phyloP scores from a whole-genome alignment of 495 filamentous ascomycete species.

The Cercophora scortea region DNA sequence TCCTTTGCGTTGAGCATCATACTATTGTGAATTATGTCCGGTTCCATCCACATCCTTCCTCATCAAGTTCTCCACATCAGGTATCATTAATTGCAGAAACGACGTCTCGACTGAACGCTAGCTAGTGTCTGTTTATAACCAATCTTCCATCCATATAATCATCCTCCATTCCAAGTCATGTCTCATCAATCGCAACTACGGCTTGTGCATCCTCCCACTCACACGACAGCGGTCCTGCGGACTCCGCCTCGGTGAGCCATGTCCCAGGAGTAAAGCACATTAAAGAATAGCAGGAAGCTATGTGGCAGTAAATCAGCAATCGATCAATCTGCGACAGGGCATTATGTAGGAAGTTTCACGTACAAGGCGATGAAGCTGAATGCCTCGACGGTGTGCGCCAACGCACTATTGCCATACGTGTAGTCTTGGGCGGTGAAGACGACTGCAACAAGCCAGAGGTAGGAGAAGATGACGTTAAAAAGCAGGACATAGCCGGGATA shows the following conservation, averaged over 20 bases:
- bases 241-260: constrained; percentile 16
- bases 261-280: constrained; percentile 45
- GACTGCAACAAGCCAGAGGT: constrained; percentile 57
- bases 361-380: constrained; percentile 59
- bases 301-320: constrained; percentile 23
- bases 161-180: not conserved
- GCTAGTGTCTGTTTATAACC: not conserved
- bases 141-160: not conserved
- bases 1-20: no score
- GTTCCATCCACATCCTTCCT: no score
- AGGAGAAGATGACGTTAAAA: constrained; percentile 56
- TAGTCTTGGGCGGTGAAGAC: constrained; percentile 53
- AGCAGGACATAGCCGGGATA: constrained; percentile 39
- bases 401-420: constrained; percentile 30
- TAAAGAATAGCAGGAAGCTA: constrained; percentile 48
- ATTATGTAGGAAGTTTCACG: not conserved
- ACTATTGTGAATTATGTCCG: no score
- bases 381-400: constrained; percentile 46
- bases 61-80: no score
- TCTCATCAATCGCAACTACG: not conserved
- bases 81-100: no score
- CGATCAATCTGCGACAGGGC: no score
- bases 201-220: not conserved
- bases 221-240: constrained; percentile 19
- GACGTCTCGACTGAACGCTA: no score